Conservation (phyloP, 2,329 filamentous ascomycete species). For the Colletotrichum lupini region DNA sequence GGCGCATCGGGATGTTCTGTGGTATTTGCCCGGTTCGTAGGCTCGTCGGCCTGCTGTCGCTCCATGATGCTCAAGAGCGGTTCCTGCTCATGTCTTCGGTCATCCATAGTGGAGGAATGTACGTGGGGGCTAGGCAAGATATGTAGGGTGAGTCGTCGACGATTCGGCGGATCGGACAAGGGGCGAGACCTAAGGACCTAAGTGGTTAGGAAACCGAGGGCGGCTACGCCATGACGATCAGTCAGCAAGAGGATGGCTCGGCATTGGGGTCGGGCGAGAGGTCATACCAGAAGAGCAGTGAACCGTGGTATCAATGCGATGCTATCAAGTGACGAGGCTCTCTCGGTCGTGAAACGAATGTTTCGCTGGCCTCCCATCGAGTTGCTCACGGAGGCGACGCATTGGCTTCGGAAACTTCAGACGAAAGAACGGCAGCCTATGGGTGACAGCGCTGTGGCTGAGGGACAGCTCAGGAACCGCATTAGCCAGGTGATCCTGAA, state of each 20-base stretch:
- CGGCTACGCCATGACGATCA: slow-evolving; percentile 36
- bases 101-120: slow-evolving; percentile 42
- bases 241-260: slow-evolving; percentile 34
- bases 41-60: slow-evolving; percentile 42
- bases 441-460: slow-evolving; percentile 13
- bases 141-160: slow-evolving; percentile 25
- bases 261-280: slow-evolving; percentile 19
- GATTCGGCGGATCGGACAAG: slow-evolving; percentile 22
- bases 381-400: slow-evolving; percentile 20
- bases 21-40: slow-evolving; percentile 33
- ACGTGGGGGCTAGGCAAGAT: slow-evolving; percentile 18
- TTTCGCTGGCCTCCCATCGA: slow-evolving; percentile 27
- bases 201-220: slow-evolving; percentile 24
- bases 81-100: slow-evolving; percentile 46
- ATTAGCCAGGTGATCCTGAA: slow-evolving; percentile 31
- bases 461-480: slow-evolving; percentile 21
- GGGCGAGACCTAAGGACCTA: slow-evolving; percentile 27
- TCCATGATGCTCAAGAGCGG: slow-evolving; percentile 52
- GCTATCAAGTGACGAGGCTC: slow-evolving; percentile 25
- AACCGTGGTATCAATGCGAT: slow-evolving; percentile 34
- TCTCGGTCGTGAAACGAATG: slow-evolving; percentile 29
- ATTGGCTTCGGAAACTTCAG: slow-evolving; percentile 24
- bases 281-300: slow-evolving; percentile 18
- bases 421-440: slow-evolving; percentile 21
- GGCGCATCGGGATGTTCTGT: slow-evolving; percentile 55